A percentile compares a stretch with the other conserved stretches of the same genome.
Evolutionary conservation across 495 filamentous ascomycete species (phyloP).

Genomic region (Extremus antarcticus): DNA sequence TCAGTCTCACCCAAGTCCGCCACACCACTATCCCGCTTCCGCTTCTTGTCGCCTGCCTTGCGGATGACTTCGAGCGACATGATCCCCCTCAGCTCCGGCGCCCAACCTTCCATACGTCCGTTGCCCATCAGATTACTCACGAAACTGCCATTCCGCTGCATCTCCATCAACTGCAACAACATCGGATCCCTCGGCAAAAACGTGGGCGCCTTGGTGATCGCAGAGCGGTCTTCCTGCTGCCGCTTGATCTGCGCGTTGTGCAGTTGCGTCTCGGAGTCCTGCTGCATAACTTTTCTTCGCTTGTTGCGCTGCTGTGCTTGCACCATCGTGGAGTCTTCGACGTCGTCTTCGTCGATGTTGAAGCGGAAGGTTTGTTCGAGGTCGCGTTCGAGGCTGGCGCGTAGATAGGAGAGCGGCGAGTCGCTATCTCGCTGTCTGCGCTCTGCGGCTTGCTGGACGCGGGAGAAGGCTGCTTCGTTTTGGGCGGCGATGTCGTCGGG

Average conservation of each 20-base stretch:
- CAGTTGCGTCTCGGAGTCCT: slow-evolving; percentile 55
- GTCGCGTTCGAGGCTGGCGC: slow-evolving; percentile 40
- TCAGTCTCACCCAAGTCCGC: slow-evolving; percentile 49
- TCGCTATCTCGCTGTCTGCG: slow-evolving; percentile 46
- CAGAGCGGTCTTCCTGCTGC: slow-evolving; percentile 66
- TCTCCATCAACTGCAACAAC: slow-evolving; percentile 73
- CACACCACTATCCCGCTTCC: slow-evolving; percentile 85
- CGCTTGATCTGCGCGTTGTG: slow-evolving; percentile 53
- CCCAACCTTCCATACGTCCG: slow-evolving; percentile 66
- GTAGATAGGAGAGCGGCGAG: slow-evolving; percentile 56
- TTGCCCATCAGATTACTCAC: slow-evolving; percentile 70
- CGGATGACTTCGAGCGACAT: slow-evolving; percentile 72
- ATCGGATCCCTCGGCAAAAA: slow-evolving; percentile 81
- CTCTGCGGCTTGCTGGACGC: slow-evolving; percentile 34
- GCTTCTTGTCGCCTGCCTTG: slow-evolving; percentile 70
- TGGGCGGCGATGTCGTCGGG: slow-evolving; percentile 9
- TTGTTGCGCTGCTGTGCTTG: slow-evolving; percentile 58
- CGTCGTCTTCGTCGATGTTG: slow-evolving; percentile 30
- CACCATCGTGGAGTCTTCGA: slow-evolving; percentile 35
- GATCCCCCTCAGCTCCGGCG: slow-evolving; percentile 79
- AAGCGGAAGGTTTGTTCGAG: slow-evolving; percentile 42
- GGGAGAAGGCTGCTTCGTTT: slow-evolving; percentile 21
- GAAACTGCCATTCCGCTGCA: slow-evolving; percentile 82
- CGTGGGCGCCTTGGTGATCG: slow-evolving; percentile 64
- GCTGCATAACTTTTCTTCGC: slow-evolving; percentile 61